These are phyloP conservation scores for Trypanosoma scelopori DNA, from an alignment of 208 protist species.

Conservation along the genomic window DNA sequence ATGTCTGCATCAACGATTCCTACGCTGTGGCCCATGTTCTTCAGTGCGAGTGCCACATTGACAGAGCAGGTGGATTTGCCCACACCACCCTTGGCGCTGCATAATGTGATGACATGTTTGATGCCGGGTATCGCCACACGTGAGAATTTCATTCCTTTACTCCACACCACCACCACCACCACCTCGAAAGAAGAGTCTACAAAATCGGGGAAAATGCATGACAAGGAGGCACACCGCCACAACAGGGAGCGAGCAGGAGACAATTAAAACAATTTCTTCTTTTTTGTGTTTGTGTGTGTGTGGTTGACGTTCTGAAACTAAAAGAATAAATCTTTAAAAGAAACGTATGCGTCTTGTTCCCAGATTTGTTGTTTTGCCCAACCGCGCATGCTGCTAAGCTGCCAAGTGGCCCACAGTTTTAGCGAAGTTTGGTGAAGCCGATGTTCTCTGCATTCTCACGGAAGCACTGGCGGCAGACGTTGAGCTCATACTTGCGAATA, in stretches of 20 bases:
- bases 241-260: neutral
- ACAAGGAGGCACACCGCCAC: neutral
- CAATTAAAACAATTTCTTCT: neutral
- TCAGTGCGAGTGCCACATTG: conserved; percentile 88
- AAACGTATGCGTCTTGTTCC: neutral
- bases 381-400: too few species aligned
- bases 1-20: conserved; percentile 93
- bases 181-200: too few species aligned
- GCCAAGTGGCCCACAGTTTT: conserved; percentile 15
- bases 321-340: neutral
- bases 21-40: conserved; percentile 71
- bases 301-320: neutral
- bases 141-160: conserved; percentile 46
- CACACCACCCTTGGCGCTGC: conserved; percentile 93
- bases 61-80: conserved; percentile 92
- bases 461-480: conserved; percentile 95
- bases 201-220: too few species aligned
- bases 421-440: conserved; percentile 90
- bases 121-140: conserved; percentile 78
- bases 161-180: too few species aligned
- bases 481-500: conserved; percentile 95
- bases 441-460: conserved; percentile 91
- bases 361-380: neutral
- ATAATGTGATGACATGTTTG: conserved; percentile 83
- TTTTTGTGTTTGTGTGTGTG: conserved; percentile 4